Conservation (phyloP, 495 filamentous ascomycete species). For the Aspergillus cavernicola region DNA sequence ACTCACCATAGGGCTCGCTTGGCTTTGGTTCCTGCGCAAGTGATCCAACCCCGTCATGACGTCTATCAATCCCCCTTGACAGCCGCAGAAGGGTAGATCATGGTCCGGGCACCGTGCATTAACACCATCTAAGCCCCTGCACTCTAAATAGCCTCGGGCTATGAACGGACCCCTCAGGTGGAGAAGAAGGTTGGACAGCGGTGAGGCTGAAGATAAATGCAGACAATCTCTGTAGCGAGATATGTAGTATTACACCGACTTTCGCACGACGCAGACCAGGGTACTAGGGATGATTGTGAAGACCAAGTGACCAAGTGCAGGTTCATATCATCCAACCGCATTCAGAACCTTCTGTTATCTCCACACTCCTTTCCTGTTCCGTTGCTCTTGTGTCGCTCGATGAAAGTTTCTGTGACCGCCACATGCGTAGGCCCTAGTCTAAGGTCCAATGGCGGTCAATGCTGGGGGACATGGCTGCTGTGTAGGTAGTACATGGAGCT, state of each 20-base stretch:
- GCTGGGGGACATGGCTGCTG: not conserved
- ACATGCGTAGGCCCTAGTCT: not conserved
- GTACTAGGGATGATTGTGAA: not conserved
- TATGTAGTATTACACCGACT: not conserved
- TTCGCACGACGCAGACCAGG: not conserved
- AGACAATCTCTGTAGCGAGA: not conserved
- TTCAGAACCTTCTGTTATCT: not conserved
- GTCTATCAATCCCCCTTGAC: slow-evolving; percentile 6
- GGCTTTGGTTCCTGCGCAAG: slow-evolving; percentile 27
- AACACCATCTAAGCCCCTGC: not conserved
- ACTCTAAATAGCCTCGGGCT: not conserved
- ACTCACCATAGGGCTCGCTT: not conserved
- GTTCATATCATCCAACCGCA: slow-evolving; percentile 1
- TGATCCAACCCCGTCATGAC: not conserved
- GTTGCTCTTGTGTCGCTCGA: not conserved
- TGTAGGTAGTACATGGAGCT: slow-evolving; percentile 4
- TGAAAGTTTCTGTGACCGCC: slow-evolving; percentile 2
- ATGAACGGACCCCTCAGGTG: not conserved
- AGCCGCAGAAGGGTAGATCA: slow-evolving; percentile 12
- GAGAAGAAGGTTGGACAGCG: not conserved
- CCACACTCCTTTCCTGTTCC: not conserved
- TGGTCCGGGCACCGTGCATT: slow-evolving; percentile 14
- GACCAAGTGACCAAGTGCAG: not conserved
- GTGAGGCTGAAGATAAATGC: not conserved
- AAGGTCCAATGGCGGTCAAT: not conserved